Evolutionary conservation across 768 basidiomycete genomes (phyloP).

Genomic region (Kwoniella pini): DNA sequence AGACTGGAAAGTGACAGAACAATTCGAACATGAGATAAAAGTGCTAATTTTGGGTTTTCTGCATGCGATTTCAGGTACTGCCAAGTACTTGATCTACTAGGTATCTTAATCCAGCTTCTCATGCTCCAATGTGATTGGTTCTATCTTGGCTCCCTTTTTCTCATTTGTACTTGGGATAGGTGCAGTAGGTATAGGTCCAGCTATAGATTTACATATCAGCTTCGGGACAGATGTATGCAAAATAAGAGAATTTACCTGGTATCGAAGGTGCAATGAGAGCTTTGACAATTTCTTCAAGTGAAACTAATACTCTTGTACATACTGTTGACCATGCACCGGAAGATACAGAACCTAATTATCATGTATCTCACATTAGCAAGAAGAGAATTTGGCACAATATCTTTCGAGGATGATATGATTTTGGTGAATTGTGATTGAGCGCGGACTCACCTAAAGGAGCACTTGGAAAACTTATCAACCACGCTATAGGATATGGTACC

Average conservation of each 20-base stretch:
- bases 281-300: slow-evolving; percentile 72
- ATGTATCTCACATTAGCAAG: not conserved
- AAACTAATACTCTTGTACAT: slow-evolving; percentile 77
- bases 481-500: slow-evolving; percentile 77
- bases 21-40: too few relatives aligned
- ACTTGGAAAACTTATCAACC: slow-evolving; percentile 87
- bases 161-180: slow-evolving; percentile 7
- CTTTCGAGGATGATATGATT: too few relatives aligned
- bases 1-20: too few relatives aligned
- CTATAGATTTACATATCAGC: not conserved
- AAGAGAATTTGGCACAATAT: too few relatives aligned
- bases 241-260: slow-evolving; percentile 11
- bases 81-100: too few relatives aligned
- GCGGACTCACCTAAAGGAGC: slow-evolving; percentile 80
- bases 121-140: slow-evolving; percentile 35
- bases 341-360: slow-evolving; percentile 76
- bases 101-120: slow-evolving; percentile 44
- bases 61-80: too few relatives aligned
- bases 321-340: slow-evolving; percentile 96
- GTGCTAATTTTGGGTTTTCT: too few relatives aligned
- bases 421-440: too few relatives aligned
- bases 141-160: slow-evolving; percentile 30
- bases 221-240: too few relatives aligned
- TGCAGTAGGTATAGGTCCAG: slow-evolving; percentile 20
- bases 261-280: slow-evolving; percentile 57